Percentiles rank a stretch among this genome's conserved stretches.
Conservation (phyloP, 1,284 basidiomycete species). For the Caloboletus firmus region DNA sequence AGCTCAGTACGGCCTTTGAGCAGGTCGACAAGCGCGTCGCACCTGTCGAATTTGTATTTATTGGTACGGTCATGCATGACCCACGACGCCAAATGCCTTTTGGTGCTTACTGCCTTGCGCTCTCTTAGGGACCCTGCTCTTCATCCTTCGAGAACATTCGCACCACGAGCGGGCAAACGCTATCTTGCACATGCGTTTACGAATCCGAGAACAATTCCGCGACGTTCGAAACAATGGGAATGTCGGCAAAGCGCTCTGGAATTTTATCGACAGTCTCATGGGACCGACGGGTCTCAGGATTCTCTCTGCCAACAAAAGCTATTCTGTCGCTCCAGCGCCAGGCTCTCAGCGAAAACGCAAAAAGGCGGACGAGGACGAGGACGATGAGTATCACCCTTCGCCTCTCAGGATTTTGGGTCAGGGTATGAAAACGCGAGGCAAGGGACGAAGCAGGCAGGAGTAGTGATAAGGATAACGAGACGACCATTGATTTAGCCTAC, state of each 20-base stretch:
- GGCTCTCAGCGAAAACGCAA: constrained; percentile 36
- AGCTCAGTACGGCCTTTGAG: constrained; percentile 46
- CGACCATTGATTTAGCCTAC: not conserved
- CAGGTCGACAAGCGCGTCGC: constrained; percentile 59
- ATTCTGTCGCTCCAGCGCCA: constrained; percentile 1
- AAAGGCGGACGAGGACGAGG: constrained; percentile 35
- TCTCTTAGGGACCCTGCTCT: constrained; percentile 56
- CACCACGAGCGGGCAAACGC: constrained; percentile 49
- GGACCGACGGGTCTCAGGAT: constrained; percentile 36
- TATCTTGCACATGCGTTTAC: constrained; percentile 52
- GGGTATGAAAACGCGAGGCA: constrained; percentile 40
- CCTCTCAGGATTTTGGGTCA: constrained; percentile 40
- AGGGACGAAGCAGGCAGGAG: constrained; percentile 17
- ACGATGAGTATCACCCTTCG: constrained; percentile 49
- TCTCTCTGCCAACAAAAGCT: constrained; percentile 14
- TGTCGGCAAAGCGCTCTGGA: constrained; percentile 57
- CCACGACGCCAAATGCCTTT: not conserved
- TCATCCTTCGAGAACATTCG: constrained; percentile 42
- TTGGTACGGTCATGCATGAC: constrained; percentile 43
- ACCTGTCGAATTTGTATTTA: constrained; percentile 74
- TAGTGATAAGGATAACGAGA: not conserved
- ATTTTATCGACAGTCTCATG: constrained; percentile 45
- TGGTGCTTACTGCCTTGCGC: not conserved
- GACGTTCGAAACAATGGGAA: constrained; percentile 61
- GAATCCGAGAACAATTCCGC: constrained; percentile 50